Conservation (phyloP, 768 basidiomycete genomes). For the Boletus rubroflammeus region DNA sequence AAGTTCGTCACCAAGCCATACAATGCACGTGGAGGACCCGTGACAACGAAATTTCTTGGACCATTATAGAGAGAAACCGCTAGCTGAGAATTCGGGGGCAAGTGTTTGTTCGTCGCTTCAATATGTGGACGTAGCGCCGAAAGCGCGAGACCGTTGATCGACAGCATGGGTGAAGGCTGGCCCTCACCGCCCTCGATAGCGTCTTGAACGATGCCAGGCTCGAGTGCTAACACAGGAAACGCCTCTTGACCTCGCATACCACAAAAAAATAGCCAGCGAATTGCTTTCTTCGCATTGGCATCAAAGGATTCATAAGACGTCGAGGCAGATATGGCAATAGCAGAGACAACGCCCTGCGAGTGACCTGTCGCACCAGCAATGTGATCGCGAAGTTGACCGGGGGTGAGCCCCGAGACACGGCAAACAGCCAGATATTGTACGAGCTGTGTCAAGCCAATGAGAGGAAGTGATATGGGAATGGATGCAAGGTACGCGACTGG, state of each 20-base stretch:
- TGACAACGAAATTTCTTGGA: slow-evolving; percentile 85
- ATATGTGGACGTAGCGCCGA: slow-evolving; percentile 80
- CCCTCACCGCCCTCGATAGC: slow-evolving; percentile 92
- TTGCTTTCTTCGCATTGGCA: slow-evolving; percentile 73
- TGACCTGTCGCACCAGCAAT: slow-evolving; percentile 92
- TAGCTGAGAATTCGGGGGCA: slow-evolving; percentile 74
- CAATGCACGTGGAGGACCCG: slow-evolving; percentile 86
- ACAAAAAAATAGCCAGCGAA: slow-evolving; percentile 91
- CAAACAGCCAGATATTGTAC: slow-evolving; percentile 85
- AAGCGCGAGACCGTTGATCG: slow-evolving; percentile 76
- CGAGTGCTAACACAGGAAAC: slow-evolving; percentile 89
- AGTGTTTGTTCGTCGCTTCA: slow-evolving; percentile 81
- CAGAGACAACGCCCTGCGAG: slow-evolving; percentile 95
- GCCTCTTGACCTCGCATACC: slow-evolving; percentile 91
- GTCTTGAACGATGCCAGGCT: slow-evolving; percentile 84
- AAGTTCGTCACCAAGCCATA: slow-evolving; percentile 91
- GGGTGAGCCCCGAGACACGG: slow-evolving; percentile 69
- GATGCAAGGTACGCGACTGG: slow-evolving; percentile 85
- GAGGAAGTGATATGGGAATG: slow-evolving; percentile 88
- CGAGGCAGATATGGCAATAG: slow-evolving; percentile 84
- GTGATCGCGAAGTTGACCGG: slow-evolving; percentile 72
- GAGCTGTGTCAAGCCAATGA: slow-evolving; percentile 96
- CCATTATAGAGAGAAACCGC: slow-evolving; percentile 92
- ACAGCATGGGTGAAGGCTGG: slow-evolving; percentile 88
- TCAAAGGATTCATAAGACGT: slow-evolving; percentile 70